Conservation (phyloP, 805 yeast species). For the Candida sanyiensis region DNA sequence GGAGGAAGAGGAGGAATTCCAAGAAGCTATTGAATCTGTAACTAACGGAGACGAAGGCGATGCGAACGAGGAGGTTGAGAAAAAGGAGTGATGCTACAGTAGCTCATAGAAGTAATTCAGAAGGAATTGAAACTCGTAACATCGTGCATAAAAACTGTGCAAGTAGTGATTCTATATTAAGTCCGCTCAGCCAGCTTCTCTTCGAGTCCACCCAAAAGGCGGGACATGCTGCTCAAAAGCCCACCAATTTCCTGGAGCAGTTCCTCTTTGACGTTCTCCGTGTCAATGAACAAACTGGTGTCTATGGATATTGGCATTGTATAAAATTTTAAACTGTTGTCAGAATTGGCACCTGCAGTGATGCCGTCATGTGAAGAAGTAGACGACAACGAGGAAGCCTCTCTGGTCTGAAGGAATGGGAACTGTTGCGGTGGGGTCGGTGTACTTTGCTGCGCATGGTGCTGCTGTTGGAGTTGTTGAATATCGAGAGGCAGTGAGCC, state of each 20-base stretch:
- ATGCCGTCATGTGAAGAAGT: slow-evolving; percentile 12
- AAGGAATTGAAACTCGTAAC: not conserved
- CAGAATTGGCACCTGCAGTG: slow-evolving; percentile 1
- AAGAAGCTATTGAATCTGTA: not conserved
- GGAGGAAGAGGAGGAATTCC: not conserved
- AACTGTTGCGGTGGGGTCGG: slow-evolving; percentile 7
- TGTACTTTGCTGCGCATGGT: slow-evolving; percentile 3
- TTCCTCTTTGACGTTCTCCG: slow-evolving; percentile 19
- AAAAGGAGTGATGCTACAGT: not conserved
- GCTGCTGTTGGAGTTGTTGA: slow-evolving; percentile 8
- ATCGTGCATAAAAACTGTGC: not conserved
- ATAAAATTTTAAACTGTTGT: not conserved
- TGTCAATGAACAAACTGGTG: slow-evolving; percentile 20
- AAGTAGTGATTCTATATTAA: slow-evolving; percentile 11
- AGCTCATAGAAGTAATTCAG: not conserved
- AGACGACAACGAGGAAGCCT: slow-evolving; percentile 11
- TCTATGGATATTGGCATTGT: slow-evolving; percentile 15
- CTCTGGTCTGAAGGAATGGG: slow-evolving; percentile 4
- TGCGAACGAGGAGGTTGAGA: not conserved
- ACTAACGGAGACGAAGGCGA: not conserved
- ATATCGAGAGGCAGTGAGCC: slow-evolving; percentile 6
- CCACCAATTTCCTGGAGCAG: slow-evolving; percentile 24
- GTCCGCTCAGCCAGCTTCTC: slow-evolving; percentile 24
- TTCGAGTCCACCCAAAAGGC: slow-evolving; percentile 27
- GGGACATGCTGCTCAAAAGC: slow-evolving; percentile 18